Evolutionary conservation across 768 basidiomycete genomes (phyloP).

Genomic region (Suillus alpinus): DNA sequence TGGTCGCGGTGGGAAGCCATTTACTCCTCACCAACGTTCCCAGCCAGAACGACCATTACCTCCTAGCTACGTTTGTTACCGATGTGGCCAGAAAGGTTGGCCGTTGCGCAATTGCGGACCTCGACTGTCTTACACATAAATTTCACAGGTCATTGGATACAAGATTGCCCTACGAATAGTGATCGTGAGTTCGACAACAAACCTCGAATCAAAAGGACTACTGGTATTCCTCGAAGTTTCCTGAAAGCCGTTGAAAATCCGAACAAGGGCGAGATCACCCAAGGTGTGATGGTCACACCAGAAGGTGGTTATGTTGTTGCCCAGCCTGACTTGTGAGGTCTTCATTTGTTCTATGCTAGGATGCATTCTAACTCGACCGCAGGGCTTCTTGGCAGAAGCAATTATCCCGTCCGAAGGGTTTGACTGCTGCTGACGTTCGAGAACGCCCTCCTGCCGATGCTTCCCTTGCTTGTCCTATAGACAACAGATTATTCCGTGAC

Average conservation of each 20-base stretch:
- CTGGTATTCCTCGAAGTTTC: slow-evolving; percentile 97
- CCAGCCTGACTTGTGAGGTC: slow-evolving; percentile 88
- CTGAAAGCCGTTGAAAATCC: slow-evolving; percentile 94
- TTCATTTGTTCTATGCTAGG: neutral
- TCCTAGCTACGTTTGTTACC: slow-evolving; percentile 95
- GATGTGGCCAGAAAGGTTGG: slow-evolving; percentile 95
- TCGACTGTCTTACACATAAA: slow-evolving; percentile 7
- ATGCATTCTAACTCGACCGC: slow-evolving; percentile 3
- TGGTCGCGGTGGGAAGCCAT: slow-evolving; percentile 55
- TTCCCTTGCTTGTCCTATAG: slow-evolving; percentile 82
- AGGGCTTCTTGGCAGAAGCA: slow-evolving; percentile 97
- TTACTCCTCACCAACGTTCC: slow-evolving; percentile 42
- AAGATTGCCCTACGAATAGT: slow-evolving; percentile 96
- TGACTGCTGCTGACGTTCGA: slow-evolving; percentile 87
- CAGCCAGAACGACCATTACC: slow-evolving; percentile 79
- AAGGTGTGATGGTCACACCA: slow-evolving; percentile 97
- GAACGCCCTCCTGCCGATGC: slow-evolving; percentile 79
- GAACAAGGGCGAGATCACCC: slow-evolving; percentile 61
- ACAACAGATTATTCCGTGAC: slow-evolving; percentile 90
- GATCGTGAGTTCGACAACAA: slow-evolving; percentile 93
- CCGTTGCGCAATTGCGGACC: neutral
- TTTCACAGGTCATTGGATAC: slow-evolving; percentile 93
- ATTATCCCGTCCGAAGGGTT: slow-evolving; percentile 69
- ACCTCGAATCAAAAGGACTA: slow-evolving; percentile 95
- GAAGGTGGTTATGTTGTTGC: slow-evolving; percentile 98